These are phyloP conservation scores for Colletotrichum tropicicola DNA, from an alignment of 2,329 filamentous ascomycete genomes.

Conservation along the genomic window DNA sequence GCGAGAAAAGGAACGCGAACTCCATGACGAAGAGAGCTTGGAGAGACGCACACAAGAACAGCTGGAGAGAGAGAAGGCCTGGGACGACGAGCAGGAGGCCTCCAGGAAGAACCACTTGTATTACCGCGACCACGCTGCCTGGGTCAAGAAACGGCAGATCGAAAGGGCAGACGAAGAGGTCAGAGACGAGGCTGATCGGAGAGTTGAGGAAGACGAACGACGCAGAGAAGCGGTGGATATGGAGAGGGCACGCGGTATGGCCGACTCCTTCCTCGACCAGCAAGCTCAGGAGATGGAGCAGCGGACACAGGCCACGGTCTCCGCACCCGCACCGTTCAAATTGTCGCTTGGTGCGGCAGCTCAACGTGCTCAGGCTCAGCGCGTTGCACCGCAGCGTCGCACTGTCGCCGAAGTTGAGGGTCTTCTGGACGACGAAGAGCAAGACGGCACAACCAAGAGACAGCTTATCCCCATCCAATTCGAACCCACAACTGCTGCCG, in stretches of 20 bases:
- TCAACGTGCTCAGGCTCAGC: slow-evolving; percentile 72
- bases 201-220: slow-evolving; percentile 78
- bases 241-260: slow-evolving; percentile 84
- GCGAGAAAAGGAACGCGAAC: slow-evolving; percentile 83
- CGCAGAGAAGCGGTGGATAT: slow-evolving; percentile 75
- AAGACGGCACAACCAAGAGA: slow-evolving; percentile 74
- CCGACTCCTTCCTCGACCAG: slow-evolving; percentile 88
- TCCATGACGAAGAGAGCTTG: slow-evolving; percentile 73
- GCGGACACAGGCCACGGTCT: slow-evolving; percentile 45
- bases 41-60: slow-evolving; percentile 75
- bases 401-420: slow-evolving; percentile 95
- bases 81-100: slow-evolving; percentile 89
- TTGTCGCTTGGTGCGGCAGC: slow-evolving; percentile 90
- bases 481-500: slow-evolving; percentile 72
- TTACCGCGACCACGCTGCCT: slow-evolving; percentile 85
- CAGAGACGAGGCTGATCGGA: slow-evolving; percentile 84
- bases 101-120: slow-evolving; percentile 79
- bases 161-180: slow-evolving; percentile 79
- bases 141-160: slow-evolving; percentile 81
- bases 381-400: slow-evolving; percentile 68
- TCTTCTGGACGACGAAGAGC: slow-evolving; percentile 93
- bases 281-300: slow-evolving; percentile 80
- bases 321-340: slow-evolving; percentile 82
- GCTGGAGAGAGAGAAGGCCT: slow-evolving; percentile 72
- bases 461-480: slow-evolving; percentile 86